A percentile compares a stretch with the other conserved stretches of the same genome.
Conservation (phyloP, 257 asterid genomes). For the Solanum clarkiae region DNA sequence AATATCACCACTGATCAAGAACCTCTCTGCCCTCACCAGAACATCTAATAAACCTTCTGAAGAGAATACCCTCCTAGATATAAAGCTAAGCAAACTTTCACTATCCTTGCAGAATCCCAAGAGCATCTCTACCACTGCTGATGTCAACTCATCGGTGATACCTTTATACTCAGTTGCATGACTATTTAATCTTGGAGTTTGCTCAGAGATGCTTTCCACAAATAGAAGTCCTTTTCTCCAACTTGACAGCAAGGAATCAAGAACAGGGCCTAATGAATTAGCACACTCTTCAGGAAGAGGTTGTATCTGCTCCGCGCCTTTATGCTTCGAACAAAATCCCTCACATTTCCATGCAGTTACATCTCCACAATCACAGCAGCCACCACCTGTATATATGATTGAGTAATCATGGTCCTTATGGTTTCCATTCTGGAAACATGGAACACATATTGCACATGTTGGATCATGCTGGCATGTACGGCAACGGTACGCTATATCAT, state of each 20-base stretch:
- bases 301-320: conserved; percentile 77
- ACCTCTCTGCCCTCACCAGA: conserved; percentile 71
- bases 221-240: conserved; percentile 56
- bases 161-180: conserved; percentile 23
- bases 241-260: conserved; percentile 50
- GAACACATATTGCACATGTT: conserved; percentile 95
- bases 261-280: conserved; percentile 61
- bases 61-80: conserved; percentile 63
- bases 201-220: conserved; percentile 23
- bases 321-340: conserved; percentile 93
- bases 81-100: conserved; percentile 87
- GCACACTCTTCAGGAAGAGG: conserved; percentile 63
- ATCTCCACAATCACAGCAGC: conserved; percentile 99
- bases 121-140: conserved; percentile 67
- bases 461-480: conserved; percentile 92
- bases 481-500: conserved; percentile 91
- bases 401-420: conserved; percentile 94
- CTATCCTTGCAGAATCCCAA: conserved; percentile 66
- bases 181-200: conserved; percentile 20
- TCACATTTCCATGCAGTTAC: conserved; percentile 92
- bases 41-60: conserved; percentile 59
- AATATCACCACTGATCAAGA: conserved; percentile 16
- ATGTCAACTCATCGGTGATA: conserved; percentile 57
- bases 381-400: conserved; percentile 78
- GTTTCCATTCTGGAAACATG: conserved; percentile 85